Evolutionary conservation across 2,329 filamentous ascomycete species (phyloP).

Genomic region (Tolypocladium nubicola): DNA sequence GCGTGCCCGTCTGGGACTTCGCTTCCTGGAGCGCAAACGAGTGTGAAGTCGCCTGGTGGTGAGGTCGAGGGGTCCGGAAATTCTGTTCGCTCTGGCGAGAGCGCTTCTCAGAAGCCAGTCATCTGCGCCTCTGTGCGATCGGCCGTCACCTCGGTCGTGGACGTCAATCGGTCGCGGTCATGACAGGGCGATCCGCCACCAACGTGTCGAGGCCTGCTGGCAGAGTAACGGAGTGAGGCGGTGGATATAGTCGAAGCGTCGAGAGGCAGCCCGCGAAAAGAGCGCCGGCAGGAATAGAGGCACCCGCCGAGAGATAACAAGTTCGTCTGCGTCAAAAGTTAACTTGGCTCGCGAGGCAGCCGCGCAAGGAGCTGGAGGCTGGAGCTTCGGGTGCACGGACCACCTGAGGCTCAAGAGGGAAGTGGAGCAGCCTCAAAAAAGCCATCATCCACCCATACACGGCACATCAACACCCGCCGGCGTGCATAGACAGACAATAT

Average conservation of each 20-base stretch:
- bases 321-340: not conserved
- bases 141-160: not conserved
- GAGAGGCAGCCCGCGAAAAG: not conserved
- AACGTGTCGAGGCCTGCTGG: not conserved
- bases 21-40: not conserved
- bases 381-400: slow-evolving; percentile 1
- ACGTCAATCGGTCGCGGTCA: not conserved
- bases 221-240: not conserved
- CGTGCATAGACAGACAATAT: too few species aligned
- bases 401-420: not conserved
- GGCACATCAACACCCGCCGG: too few species aligned
- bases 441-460: not conserved
- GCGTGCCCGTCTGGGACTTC: too few species aligned
- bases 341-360: not conserved
- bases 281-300: not conserved
- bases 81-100: not conserved
- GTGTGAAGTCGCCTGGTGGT: not conserved
- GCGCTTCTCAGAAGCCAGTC: not conserved
- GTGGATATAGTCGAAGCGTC: not conserved
- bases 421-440: not conserved
- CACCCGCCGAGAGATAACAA: not conserved
- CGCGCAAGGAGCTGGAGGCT: not conserved
- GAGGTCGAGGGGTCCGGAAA: not conserved
- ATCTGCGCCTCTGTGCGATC: not conserved
- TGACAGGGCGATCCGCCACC: not conserved